Conservation (phyloP, 169 alveolate genomes). For the Perkinsus chesapeaki region DNA sequence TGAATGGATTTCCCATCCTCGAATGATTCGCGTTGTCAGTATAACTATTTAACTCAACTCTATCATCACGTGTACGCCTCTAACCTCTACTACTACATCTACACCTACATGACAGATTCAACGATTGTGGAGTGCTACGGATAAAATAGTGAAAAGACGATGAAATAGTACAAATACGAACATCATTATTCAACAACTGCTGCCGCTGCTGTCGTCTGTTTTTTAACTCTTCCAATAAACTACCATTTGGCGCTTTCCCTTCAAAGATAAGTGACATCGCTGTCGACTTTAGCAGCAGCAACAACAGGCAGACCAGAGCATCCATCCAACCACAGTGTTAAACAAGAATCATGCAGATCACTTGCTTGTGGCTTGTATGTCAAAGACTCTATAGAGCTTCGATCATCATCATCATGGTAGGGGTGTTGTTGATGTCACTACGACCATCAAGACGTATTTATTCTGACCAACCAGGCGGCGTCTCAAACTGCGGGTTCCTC, state of each 20-base stretch:
- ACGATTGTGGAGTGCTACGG: background rate
- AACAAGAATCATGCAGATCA: background rate
- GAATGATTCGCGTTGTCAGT: background rate
- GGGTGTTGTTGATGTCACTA: too few relatives aligned
- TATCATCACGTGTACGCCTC: background rate
- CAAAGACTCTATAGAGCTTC: background rate
- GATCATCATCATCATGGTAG: background rate
- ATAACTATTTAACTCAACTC: background rate
- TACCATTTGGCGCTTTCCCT: too few relatives aligned
- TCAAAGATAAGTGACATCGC: too few relatives aligned
- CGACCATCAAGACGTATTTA: too few relatives aligned
- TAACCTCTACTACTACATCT: too few relatives aligned
- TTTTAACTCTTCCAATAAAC: too few relatives aligned
- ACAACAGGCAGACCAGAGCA: background rate
- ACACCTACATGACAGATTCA: background rate
- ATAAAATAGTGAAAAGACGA: background rate
- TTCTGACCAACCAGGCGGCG: background rate
- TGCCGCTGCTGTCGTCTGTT: background rate
- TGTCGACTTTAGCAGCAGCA: background rate
- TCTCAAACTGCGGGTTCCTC: background rate
- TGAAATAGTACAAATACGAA: background rate
- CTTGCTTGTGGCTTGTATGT: background rate
- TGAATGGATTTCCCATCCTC: too few relatives aligned
- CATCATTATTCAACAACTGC: background rate
- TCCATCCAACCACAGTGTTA: background rate